Base-by-base conservation (phyloP, 441 rosid species). In the Melastoma candidum region DNA sequence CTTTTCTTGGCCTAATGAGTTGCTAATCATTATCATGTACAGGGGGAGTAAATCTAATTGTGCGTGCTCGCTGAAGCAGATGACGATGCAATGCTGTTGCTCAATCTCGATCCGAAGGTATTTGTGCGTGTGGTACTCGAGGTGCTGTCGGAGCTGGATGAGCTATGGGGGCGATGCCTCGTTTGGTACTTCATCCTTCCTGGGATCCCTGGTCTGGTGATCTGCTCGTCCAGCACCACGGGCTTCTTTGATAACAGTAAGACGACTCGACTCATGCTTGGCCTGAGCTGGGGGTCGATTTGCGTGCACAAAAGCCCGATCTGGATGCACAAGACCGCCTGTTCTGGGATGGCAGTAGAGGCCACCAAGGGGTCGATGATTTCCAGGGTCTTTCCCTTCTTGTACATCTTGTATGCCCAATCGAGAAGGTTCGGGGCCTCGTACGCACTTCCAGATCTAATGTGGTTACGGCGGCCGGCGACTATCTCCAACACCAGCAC, bases 401-500 rank as follows among this genome's bases (percentile, higher is more conserved):
- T 85, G 79, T 85, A 74, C 44, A 76, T 68, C 63, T 64, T 85
- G 63, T 83, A 85, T 60, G 85, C 83, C 94, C 97, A 92, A 59
- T 92, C 98, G 25, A 88, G 83, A 60, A 92, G 77, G 74, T 78
- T 88, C 47, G 58, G 78, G 12, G 76, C 84, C 26, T 85, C 82
- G 0, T 26, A 26, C 11, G 71, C 63, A 58, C 69, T 39, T 58
- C 56, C 71, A 68, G 82, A 83, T 32, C 39, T 32, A 51, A 65
- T 63, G 43, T 76, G 83, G 71, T 88, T 92, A 63, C 67, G 80
- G 61, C 79, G 87, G 45, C 89, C 92, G 49, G 93, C 82, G 64
- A 88, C 70, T 59, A 92, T 65, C 82, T 92, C 98, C 26, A 92
- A 56, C 47, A 88, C 77, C 71, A 92, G 54, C 68, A 92, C 98